Base-by-base conservation (phyloP, 139 green algal genomes). In the Coelastrella sp. region DNA sequence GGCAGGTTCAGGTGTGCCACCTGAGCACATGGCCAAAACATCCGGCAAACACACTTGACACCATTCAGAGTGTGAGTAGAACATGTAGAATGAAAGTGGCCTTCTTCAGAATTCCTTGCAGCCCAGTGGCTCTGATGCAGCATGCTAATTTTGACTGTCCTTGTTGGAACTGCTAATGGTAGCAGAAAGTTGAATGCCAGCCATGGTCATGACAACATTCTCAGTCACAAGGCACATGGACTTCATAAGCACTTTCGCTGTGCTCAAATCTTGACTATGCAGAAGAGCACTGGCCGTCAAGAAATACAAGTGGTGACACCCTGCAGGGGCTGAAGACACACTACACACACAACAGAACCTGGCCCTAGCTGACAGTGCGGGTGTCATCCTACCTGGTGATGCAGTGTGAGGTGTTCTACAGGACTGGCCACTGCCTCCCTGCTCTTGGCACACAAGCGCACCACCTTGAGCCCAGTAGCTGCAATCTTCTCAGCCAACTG, bases 401-500 rank as follows among this genome's bases (percentile, higher is more conserved):
- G 98, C 89, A 99, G 95, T 12, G 98, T 99, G 75, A 99, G 95
- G 92, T 98, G 96, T 93, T 99, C 97, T 85, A 99, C 97, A 6
- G 95, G 92, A 7, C 94, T 96, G 17, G 92, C 95, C 68, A 99
- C 91, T 24, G 94, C 95, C 91, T 99, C 98, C 7, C 98, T 91
- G 8, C 94, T 97, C 90, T 98, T 98, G 76, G 97, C 97, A 87
- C 94, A 96, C 90, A 99, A 84, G 14, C 98, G 95, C 87, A 99
- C 98, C 60, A 99, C 98, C 92, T 97, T 98, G 25, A 99, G 94
- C 14, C 98, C 98, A 9, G 98, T 98, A 7, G 92, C 80, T 6
- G 93, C 92, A 63, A 99, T 98, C 93, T 99, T 98, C 91, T 99
- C 96, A 11, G 98, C 96, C 85, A 99, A 95, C 82, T 99, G 98